Percentiles rank a stretch among this genome's conserved stretches.
Conservation (phyloP, 73 alveolate species). For the Breviolum minutum region DNA sequence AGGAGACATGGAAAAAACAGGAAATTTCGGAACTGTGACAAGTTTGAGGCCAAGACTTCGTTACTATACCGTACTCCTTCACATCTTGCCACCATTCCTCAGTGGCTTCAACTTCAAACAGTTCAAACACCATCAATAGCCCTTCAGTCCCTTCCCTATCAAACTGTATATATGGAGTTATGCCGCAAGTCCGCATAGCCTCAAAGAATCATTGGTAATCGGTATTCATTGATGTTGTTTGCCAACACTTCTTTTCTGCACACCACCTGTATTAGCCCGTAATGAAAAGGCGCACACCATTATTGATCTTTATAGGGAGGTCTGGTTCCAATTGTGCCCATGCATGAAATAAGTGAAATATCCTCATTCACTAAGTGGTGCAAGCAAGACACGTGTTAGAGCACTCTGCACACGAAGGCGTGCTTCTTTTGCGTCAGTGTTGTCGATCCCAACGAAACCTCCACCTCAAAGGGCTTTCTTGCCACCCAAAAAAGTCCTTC, state of each 20-base stretch:
- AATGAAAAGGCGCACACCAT: no score
- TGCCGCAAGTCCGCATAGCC: not conserved
- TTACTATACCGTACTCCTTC: constrained; percentile 49
- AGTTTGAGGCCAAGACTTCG: constrained; percentile 6
- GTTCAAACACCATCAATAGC: not conserved
- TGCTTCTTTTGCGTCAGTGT: constrained; percentile 22
- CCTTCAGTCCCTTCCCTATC: not conserved
- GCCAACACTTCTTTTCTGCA: no score
- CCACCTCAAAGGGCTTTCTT: not conserved
- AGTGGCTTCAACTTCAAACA: not conserved
- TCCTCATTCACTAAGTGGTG: not conserved
- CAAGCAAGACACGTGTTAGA: constrained; percentile 10
- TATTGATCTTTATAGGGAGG: not conserved
- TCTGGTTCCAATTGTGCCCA: not conserved
- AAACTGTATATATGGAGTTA: no score
- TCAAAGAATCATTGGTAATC: not conserved
- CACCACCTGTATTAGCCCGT: no score
- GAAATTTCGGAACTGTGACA: not conserved
- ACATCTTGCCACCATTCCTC: constrained; percentile 24
- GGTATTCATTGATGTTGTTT: no score
- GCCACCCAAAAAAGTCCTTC: not conserved
- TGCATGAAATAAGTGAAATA: not conserved
- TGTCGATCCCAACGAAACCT: constrained; percentile 57
- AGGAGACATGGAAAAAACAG: not conserved
- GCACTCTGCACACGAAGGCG: constrained; percentile 36